Base-by-base conservation (phyloP, 805 yeast genomes). In the Lipomyces sp. region DNA sequence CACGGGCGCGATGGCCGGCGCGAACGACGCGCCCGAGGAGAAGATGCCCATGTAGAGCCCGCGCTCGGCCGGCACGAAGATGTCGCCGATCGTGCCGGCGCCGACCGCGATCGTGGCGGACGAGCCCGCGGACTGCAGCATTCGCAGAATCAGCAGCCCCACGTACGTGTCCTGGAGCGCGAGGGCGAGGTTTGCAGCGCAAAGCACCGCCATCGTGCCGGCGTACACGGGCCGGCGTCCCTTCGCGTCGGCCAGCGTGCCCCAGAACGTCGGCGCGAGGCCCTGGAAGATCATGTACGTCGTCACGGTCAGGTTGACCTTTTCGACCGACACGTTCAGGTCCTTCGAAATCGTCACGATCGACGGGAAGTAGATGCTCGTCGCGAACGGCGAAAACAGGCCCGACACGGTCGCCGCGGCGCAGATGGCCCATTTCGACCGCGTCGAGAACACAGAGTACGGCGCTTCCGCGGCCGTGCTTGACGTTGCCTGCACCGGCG, bases 31-130 rank as follows among this genome's bases (percentile, higher is more conserved):
- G 0, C 95, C 95, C 58, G 86, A 67, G 62, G 87, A 86, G 61
- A 78, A 87, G 42, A 79, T 70, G 0, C 96, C 95, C 81, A 88
- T 77, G 4, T 89, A 90, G 3, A 74, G 65, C 1, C 96, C 96
- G 61, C 95, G 75, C 59, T 82, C 79, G 28, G 80, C 77, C 8
- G 83, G 81, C 3, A 74, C 71, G 63, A 72, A 86, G 33, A 88
- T 63, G 63, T 88, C 96, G 16, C 84, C 77, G 19, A 88, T 82
- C 1, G 95, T 85, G 2, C 95, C 96, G 0, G 96, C 96, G 2
- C 96, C 96, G 28, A 87, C 86, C 21, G 91, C 80, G 64, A 88
- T 95, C 34, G 88, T 79, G 1, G 93, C 91, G 1, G 91, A 83
- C 55, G 83, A 78, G 0, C 89, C 95, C 43, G 95, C 95, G 39